Percentiles rank a stretch among this genome's conserved stretches.
Conservation (phyloP, 1,284 basidiomycete species). For the Cutaneotrichosporon sp. region DNA sequence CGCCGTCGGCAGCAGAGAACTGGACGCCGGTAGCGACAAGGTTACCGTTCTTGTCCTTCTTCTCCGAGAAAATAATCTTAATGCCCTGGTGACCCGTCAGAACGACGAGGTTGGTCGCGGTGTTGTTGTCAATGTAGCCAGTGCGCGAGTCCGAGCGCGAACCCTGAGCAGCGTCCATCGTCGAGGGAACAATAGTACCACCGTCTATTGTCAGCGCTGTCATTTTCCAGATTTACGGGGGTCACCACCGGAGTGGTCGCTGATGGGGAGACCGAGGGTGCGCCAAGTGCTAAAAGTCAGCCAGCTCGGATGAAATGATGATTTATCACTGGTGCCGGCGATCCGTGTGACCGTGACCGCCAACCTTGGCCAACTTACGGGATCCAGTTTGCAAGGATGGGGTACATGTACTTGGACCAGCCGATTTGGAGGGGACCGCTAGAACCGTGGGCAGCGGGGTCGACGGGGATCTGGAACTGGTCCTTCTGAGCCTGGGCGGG, state of each 20-base stretch:
- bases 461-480: conserved; percentile 50
- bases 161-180: conserved; percentile 66
- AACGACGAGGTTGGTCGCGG: conserved; percentile 64
- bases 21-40: conserved; percentile 62
- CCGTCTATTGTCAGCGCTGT: conserved; percentile 27
- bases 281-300: conserved; percentile 40
- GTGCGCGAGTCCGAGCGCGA: conserved; percentile 64
- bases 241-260: conserved; percentile 45
- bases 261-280: conserved; percentile 57
- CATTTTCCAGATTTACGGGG: conserved; percentile 17
- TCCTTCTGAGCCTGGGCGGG: conserved; percentile 45
- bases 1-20: conserved; percentile 55
- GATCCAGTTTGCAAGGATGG: conserved; percentile 60
- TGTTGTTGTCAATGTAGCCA: conserved; percentile 66
- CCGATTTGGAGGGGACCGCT: conserved; percentile 56
- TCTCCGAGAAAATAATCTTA: conserved; percentile 62
- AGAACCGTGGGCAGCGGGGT: conserved; percentile 55
- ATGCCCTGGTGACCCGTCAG: conserved; percentile 62
- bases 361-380: conserved; percentile 23
- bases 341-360: background rate
- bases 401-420: conserved; percentile 55
- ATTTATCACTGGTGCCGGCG: too few species aligned
- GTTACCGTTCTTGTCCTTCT: conserved; percentile 51
- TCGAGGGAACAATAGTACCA: conserved; percentile 60
- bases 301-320: background rate